Percentiles rank a stretch among this genome's conserved stretches.
Conservation (phyloP, 768 basidiomycete genomes). For the Dentipellis sp. region DNA sequence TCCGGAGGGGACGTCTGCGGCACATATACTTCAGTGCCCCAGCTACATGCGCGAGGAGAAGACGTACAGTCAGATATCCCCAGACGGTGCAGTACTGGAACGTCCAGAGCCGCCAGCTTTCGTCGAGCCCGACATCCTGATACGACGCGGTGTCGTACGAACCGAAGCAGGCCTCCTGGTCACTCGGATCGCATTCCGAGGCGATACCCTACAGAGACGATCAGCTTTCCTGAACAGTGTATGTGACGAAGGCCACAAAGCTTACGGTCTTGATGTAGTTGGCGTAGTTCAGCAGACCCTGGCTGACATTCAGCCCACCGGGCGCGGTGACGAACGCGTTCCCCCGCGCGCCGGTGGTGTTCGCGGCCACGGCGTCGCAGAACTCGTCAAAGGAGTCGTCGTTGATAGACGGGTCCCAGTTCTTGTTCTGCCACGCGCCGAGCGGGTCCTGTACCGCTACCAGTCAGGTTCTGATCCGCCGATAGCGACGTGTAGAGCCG, state of each 20-base stretch:
- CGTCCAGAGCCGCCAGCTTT: conserved; percentile 80
- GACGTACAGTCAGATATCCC: conserved; percentile 81
- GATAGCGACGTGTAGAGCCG: conserved; percentile 8
- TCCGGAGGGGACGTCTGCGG: conserved; percentile 66
- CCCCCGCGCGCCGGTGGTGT: conserved; percentile 3
- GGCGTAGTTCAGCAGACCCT: conserved; percentile 63
- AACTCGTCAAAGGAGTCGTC: conserved; percentile 19
- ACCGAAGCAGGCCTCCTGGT: conserved; percentile 75
- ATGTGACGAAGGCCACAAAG: conserved; percentile 12
- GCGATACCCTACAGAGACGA: conserved; percentile 6
- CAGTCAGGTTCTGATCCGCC: not conserved
- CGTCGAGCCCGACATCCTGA: conserved; percentile 48
- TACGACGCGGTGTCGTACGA: conserved; percentile 63
- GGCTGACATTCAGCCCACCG: conserved; percentile 31
- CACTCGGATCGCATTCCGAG: conserved; percentile 20
- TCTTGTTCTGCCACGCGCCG: conserved; percentile 71
- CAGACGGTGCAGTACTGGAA: conserved; percentile 95
- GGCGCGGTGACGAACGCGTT: not conserved
- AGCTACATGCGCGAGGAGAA: too few relatives aligned
- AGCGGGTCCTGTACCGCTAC: conserved; percentile 42
- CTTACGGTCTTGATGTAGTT: conserved; percentile 64
- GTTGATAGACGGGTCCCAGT: conserved; percentile 14
- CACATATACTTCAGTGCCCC: not conserved
- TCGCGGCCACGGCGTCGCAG: conserved; percentile 13
- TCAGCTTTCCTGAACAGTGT: not conserved